Conservation (phyloP, 805 yeast genomes). For the Ogataea parapolymorpha region DNA sequence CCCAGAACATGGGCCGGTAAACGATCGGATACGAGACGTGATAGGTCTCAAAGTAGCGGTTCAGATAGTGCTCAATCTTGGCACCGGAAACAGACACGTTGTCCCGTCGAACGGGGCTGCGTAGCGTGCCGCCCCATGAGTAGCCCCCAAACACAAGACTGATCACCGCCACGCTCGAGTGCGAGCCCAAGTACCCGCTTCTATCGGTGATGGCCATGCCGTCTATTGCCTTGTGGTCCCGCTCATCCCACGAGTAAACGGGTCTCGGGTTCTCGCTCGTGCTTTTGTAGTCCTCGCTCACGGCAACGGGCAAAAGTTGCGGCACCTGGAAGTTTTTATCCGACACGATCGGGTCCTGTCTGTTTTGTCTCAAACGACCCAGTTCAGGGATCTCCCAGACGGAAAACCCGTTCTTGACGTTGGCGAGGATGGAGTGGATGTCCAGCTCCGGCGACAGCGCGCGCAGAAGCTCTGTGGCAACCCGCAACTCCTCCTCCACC, state of each 20-base stretch:
- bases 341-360: background rate
- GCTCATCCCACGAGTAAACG: constrained; percentile 12
- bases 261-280: background rate
- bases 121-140: background rate
- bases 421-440: constrained; percentile 5
- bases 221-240: constrained; percentile 4
- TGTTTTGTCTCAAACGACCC: background rate
- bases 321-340: constrained; percentile 7
- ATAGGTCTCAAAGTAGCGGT: constrained; percentile 14
- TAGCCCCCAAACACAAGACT: constrained; percentile 10
- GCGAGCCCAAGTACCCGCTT: constrained; percentile 17
- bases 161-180: constrained; percentile 15
- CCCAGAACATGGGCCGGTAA: constrained; percentile 17
- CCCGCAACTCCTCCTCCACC: constrained; percentile 14
- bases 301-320: constrained; percentile 11
- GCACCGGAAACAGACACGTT: background rate
- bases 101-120: background rate
- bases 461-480: constrained; percentile 7
- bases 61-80: constrained; percentile 11
- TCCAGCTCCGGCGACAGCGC: constrained; percentile 7
- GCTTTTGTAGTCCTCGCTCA: background rate
- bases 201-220: constrained; percentile 19
- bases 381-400: constrained; percentile 10
- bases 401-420: constrained; percentile 7
- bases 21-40: constrained; percentile 17